Evolutionary conservation across 1,284 basidiomycete genomes (phyloP), one percentile per base, ranked within the genome.

Genomic region (Microbotryomycetes sp.): DNA sequence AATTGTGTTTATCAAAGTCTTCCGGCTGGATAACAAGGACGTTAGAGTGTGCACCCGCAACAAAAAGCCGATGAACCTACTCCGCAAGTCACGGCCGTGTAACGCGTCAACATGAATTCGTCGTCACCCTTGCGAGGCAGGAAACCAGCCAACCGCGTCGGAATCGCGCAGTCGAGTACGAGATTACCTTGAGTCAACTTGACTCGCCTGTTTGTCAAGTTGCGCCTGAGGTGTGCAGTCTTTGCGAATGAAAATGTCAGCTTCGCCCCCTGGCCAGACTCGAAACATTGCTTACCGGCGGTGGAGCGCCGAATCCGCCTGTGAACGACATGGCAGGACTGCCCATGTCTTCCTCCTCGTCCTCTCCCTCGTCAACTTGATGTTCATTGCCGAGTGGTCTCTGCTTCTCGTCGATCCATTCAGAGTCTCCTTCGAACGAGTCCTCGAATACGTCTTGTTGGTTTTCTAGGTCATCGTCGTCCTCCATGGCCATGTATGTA

Each of bases 11-110:
- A 72, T 89, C 85, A 73, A 97, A 97, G 45, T 92, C 87, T 73
- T 99, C 90, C 0, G 96, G 92, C 57, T 69, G 26, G 41, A 59
- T 45, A 59, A 27, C 54, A 7, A 26, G 4, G 21, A 26, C 18
- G 46, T 26, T 58, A 48, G 2, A 24, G 46, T 46, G 9, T 41
- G 26, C 9, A 23, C 11, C 16, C 45, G 24, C 18, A 31, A 29
- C 49, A 56, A 31, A 48, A 24, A 30, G 45, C 28, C 4, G 24
- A n/a, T n/a, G 5, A 27, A 57, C 66, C 23, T 47, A 67, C 67
- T 72, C 92, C 90, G 72, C 90, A 91, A 5, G 91, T 94, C 13
- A 93, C 86, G 0, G 90, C 91, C 3, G 90, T 91, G 68, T 81
- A 81, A 48, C 79, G 46, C 11, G 60, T 88, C 70, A 83, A 83